Percentiles rank a stretch among this genome's conserved stretches.
These are phyloP conservation scores for Hygrocybe punicea DNA, from an alignment of 768 basidiomycete genomes.

Conservation along the genomic window DNA sequence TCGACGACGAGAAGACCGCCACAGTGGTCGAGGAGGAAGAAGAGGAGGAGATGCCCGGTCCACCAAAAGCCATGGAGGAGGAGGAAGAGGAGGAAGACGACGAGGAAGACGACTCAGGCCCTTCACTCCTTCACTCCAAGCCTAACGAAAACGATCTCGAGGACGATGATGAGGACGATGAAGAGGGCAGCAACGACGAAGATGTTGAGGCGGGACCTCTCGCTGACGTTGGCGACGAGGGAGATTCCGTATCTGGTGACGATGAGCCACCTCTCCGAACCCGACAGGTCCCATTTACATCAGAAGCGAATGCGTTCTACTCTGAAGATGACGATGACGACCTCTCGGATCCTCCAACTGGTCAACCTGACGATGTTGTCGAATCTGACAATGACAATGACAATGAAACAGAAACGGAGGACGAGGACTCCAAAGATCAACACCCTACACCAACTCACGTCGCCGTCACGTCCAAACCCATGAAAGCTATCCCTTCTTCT, in stretches of 20 bases:
- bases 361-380: slow-evolving; percentile 3
- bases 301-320: neutral
- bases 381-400: slow-evolving; percentile 9
- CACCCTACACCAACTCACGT: neutral
- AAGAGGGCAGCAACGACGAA: slow-evolving; percentile 13
- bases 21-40: slow-evolving; percentile 20
- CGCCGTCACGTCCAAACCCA: neutral
- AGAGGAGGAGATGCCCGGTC: slow-evolving; percentile 16
- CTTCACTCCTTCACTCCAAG: neutral
- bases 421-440: slow-evolving; percentile 20
- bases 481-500: slow-evolving; percentile 20
- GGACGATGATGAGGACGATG: slow-evolving; percentile 30
- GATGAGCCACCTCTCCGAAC: slow-evolving; percentile 13
- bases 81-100: slow-evolving; percentile 41
- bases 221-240: slow-evolving; percentile 14
- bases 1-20: slow-evolving; percentile 43
- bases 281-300: neutral
- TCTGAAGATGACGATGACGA: slow-evolving; percentile 7
- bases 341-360: slow-evolving; percentile 4
- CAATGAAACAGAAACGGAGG: slow-evolving; percentile 7
- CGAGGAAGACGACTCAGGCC: slow-evolving; percentile 14
- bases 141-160: slow-evolving; percentile 24
- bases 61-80: slow-evolving; percentile 22
- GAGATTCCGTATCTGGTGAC: slow-evolving; percentile 6
- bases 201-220: slow-evolving; percentile 5